A percentile compares a stretch with the other conserved stretches of the same genome.
These are phyloP conservation scores for Xylaria polymorpha DNA, from an alignment of 2,329 filamentous ascomycete genomes.

Conservation along the genomic window DNA sequence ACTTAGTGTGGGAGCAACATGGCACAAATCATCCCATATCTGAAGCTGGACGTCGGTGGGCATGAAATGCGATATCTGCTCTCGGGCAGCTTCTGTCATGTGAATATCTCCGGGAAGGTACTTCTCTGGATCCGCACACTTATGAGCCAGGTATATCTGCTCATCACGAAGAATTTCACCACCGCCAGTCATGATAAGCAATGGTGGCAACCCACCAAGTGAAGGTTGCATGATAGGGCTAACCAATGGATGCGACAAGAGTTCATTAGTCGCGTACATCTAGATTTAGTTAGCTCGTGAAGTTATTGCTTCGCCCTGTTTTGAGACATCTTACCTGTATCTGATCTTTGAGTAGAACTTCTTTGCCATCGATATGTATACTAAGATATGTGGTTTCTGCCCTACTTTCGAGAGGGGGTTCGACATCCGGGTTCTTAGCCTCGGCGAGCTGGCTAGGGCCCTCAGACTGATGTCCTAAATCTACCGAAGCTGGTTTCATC, in stretches of 20 bases:
- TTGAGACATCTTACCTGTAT: slow-evolving; percentile 74
- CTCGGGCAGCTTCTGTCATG: slow-evolving; percentile 71
- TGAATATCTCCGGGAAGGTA: slow-evolving; percentile 77
- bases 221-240: slow-evolving; percentile 90
- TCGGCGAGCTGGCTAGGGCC: slow-evolving; percentile 37
- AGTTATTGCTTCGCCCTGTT: neutral
- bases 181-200: slow-evolving; percentile 87
- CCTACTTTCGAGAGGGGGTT: slow-evolving; percentile 26
- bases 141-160: slow-evolving; percentile 94
- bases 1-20: slow-evolving; percentile 91
- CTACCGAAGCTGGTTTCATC: slow-evolving; percentile 53
- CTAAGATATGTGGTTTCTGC: slow-evolving; percentile 61
- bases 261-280: slow-evolving; percentile 83
- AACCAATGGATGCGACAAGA: slow-evolving; percentile 87
- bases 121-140: slow-evolving; percentile 83
- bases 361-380: slow-evolving; percentile 76
- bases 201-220: slow-evolving; percentile 86
- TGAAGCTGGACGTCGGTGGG: slow-evolving; percentile 94
- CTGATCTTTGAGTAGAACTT: slow-evolving; percentile 84
- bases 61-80: slow-evolving; percentile 72
- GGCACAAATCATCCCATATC: slow-evolving; percentile 95
- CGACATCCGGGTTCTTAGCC: slow-evolving; percentile 29
- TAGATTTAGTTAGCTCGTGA: slow-evolving; percentile 46
- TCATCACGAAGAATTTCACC: slow-evolving; percentile 92
- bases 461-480: slow-evolving; percentile 45